A percentile compares a stretch with the other conserved stretches of the same genome.
phyloP scores from a whole-genome alignment of 257 asterid species.

The Nicotiana tabacum region DNA sequence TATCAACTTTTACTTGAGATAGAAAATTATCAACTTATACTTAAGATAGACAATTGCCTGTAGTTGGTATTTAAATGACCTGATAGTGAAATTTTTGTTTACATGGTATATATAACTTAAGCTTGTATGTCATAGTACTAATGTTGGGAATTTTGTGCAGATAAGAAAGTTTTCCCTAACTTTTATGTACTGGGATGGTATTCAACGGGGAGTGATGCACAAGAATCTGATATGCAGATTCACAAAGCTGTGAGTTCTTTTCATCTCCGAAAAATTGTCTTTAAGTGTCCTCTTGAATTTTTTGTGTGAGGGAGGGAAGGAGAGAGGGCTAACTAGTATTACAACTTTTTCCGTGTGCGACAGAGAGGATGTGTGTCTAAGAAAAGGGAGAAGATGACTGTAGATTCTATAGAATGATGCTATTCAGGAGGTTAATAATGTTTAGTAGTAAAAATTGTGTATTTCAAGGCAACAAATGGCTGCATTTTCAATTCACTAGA shows the following conservation, averaged over 20 bases:
- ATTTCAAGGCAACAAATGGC: neutral
- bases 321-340: neutral
- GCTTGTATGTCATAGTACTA: neutral
- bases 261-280: neutral
- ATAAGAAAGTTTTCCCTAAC: conserved; percentile 91
- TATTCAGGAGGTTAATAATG: neutral
- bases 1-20: neutral
- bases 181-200: conserved; percentile 94
- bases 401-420: neutral
- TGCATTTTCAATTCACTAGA: neutral
- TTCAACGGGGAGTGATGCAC: conserved; percentile 92
- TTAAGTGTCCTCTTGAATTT: neutral
- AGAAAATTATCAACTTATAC: neutral
- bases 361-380: neutral
- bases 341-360: neutral
- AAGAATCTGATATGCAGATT: conserved; percentile 81
- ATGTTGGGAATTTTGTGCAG: conserved; percentile 33
- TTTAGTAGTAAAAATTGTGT: neutral
- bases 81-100: neutral
- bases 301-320: neutral
- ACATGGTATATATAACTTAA: neutral
- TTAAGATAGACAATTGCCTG: neutral
- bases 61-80: neutral
- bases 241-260: conserved; percentile 83
- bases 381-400: neutral